These are phyloP conservation scores for Picochlorum sp. DNA, from an alignment of 139 green algal genomes.

Conservation along the genomic window DNA sequence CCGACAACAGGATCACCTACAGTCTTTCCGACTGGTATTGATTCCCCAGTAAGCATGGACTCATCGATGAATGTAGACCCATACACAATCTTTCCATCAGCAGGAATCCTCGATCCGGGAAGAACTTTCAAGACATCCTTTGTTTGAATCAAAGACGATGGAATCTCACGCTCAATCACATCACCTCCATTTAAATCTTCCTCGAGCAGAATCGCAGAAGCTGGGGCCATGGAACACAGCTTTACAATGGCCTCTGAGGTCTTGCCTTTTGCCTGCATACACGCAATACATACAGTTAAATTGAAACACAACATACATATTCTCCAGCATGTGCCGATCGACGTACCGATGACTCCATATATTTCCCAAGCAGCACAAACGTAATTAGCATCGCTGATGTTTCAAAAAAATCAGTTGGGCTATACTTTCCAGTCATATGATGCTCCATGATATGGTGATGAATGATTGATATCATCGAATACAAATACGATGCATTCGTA, in stretches of 20 bases:
- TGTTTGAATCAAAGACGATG: conserved; percentile 70
- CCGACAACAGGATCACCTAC: conserved; percentile 66
- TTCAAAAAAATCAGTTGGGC: conserved; percentile 94
- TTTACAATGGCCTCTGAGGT: conserved; percentile 76
- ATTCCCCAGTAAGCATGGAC: conserved; percentile 94
- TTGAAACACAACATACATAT: neutral
- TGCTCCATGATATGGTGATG: conserved; percentile 51
- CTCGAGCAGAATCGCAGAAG: conserved; percentile 64
- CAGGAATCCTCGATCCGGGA: conserved; percentile 71
- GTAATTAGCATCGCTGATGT: conserved; percentile 94
- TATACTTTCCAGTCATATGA: conserved; percentile 28
- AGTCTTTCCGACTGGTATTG: conserved; percentile 62
- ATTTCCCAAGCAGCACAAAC: conserved; percentile 86
- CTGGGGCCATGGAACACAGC: conserved; percentile 68
- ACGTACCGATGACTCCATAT: conserved; percentile 29
- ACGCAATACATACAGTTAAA: neutral
- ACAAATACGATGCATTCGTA: conserved; percentile 88
- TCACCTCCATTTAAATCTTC: conserved; percentile 26
- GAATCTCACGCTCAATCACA: conserved; percentile 51
- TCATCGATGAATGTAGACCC: conserved; percentile 86
- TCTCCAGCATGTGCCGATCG: neutral
- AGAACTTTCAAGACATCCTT: conserved; percentile 85
- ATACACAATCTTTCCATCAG: conserved; percentile 74
- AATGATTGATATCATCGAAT: conserved; percentile 78
- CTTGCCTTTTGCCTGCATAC: conserved; percentile 45